A percentile compares a stretch with the other conserved stretches of the same genome.
These are phyloP conservation scores for Silene noctiflora DNA, from an alignment of 179 eudicot species.

Conservation along the genomic window DNA sequence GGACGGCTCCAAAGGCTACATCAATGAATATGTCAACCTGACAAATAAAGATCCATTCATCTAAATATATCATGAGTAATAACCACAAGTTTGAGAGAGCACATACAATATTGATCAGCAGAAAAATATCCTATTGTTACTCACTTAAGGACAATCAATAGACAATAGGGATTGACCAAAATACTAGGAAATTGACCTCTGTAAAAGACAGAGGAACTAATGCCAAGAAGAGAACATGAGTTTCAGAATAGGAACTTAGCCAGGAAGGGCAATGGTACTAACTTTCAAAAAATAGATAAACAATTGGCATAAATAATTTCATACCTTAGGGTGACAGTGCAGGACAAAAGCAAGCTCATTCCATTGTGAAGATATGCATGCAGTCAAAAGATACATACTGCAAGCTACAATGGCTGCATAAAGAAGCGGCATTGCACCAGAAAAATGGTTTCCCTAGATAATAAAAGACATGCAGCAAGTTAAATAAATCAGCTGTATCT, in stretches of 20 bases:
- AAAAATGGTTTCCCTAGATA: slow-evolving; percentile 46
- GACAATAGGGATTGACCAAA: not conserved
- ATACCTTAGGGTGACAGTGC: slow-evolving; percentile 74
- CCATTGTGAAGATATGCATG: slow-evolving; percentile 77
- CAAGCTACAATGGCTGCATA: slow-evolving; percentile 75
- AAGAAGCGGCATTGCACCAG: slow-evolving; percentile 48
- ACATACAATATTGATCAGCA: slow-evolving; percentile 3
- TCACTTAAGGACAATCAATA: not conserved
- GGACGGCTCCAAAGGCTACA: slow-evolving; percentile 76
- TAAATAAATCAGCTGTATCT: slow-evolving; percentile 6
- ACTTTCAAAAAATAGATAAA: not conserved
- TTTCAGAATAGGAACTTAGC: not conserved
- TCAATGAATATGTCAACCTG: slow-evolving; percentile 83
- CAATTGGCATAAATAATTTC: not conserved
- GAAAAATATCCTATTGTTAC: not conserved
- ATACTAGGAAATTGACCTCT: not conserved
- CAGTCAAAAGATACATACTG: slow-evolving; percentile 67
- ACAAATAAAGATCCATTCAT: slow-evolving; percentile 26
- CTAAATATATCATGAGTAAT: not conserved
- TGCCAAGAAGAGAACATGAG: not conserved
- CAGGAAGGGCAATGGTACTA: slow-evolving; percentile 5
- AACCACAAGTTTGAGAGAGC: not conserved
- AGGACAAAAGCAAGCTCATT: slow-evolving; percentile 71
- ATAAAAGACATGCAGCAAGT: slow-evolving; percentile 29
- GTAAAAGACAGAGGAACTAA: not conserved